phyloP scores from a whole-genome alignment of 176 grass and related monocot genomes.

The Phragmites australis region DNA sequence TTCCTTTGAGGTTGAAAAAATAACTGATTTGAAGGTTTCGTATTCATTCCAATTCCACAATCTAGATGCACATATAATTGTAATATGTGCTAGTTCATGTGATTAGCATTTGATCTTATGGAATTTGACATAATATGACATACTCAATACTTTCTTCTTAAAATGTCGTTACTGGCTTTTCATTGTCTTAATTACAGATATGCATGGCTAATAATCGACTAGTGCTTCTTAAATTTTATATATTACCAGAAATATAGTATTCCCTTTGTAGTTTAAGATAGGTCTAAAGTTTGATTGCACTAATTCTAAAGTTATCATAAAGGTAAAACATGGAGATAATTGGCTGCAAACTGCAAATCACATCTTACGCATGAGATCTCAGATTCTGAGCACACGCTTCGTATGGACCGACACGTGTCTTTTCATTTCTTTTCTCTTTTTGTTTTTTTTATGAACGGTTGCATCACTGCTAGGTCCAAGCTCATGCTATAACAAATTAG shows the following conservation, averaged over 20 bases:
- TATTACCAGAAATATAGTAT: too few species aligned
- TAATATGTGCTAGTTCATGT: too few species aligned
- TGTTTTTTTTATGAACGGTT: neutral
- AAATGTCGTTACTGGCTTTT: neutral
- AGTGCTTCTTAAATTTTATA: too few species aligned
- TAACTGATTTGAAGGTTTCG: neutral
- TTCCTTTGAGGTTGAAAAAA: neutral
- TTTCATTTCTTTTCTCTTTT: neutral
- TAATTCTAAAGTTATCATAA: too few species aligned
- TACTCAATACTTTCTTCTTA: neutral
- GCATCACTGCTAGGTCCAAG: neutral
- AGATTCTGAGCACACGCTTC: neutral
- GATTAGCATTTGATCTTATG: neutral
- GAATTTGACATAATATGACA: neutral
- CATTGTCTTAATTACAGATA: neutral
- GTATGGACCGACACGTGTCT: constrained; percentile 32
- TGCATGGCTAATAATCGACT: neutral
- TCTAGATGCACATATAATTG: neutral
- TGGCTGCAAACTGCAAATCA: constrained; percentile 35
- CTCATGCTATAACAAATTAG: too few species aligned
- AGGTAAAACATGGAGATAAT: too few species aligned
- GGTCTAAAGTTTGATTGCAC: too few species aligned
- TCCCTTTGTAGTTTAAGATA: too few species aligned
- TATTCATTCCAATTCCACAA: neutral
- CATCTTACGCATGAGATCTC: constrained; percentile 39